Evolutionary conservation across 1,284 basidiomycete genomes (phyloP), one percentile per base, ranked within the genome.

Genomic region (Rhodofomes roseus): DNA sequence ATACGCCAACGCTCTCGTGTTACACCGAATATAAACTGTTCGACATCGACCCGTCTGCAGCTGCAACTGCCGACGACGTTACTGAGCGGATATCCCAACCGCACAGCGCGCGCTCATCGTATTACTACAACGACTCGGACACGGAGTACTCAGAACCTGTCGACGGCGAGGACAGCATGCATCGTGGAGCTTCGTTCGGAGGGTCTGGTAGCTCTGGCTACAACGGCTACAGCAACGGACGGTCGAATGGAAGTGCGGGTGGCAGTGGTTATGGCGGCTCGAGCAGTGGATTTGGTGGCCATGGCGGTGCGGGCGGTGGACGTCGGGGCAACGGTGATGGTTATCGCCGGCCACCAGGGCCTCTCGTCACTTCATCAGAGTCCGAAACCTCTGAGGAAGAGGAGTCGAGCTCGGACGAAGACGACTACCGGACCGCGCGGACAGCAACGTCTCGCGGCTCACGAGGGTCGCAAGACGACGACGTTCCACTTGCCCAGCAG

Each of bases 401-500:
- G 40, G 79, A 81, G 18, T 74, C 77, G 23, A 68, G 70, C 60
- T 71, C 75, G 7, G 79, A 81, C 60, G 80, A 73, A 52, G 73
- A 69, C 55, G 71, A 62, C 25, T 62, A 60, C 64, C 60, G 34
- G 37, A 25, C 58, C 18, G 43, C 25, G 39, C 39, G 20, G 34
- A 34, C 57, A 31, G 7, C 46, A 60, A 11, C 60, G 37, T 27
- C 12, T 36, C 25, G 29, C 57, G 9, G 39, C 61, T 27, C 46
- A 44, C 23, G 40, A 20, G 20, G 51, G 56, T 53, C 59, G 52
- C 55, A 48, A 14, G 84, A 85, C 58, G 89, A 93, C 68, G 86
- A 93, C 65, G 77, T 92, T 2, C 92, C 92, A 0, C 79, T 94
- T 16, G 92, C 90, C 2, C 84, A 84, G 62, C 79, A 86, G 34